Conservation (phyloP, 495 filamentous ascomycete species). For the Talaromyces trachyspermus region DNA sequence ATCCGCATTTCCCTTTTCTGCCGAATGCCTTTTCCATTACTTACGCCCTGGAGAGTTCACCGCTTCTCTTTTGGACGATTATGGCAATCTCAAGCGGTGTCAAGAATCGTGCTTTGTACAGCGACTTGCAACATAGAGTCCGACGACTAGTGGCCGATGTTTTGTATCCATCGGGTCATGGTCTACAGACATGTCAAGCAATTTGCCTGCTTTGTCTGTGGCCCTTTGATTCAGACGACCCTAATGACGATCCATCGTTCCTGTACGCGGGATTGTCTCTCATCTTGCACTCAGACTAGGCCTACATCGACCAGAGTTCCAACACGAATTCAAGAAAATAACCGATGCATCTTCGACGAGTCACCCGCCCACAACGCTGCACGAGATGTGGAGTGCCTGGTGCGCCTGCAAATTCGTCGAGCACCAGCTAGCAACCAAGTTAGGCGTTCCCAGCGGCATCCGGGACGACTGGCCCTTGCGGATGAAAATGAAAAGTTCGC, state of each 20-base stretch:
- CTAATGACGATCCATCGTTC: not conserved
- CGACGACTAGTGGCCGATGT: not conserved
- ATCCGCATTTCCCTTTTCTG: not conserved
- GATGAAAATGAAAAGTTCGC: not conserved
- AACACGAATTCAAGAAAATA: not conserved
- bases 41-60: not conserved
- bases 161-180: not conserved
- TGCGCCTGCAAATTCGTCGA: not conserved
- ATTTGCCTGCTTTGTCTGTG: not conserved
- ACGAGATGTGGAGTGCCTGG: not conserved
- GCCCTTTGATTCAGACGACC: not conserved
- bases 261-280: not conserved
- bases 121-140: not conserved
- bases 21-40: not conserved
- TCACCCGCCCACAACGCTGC: not conserved
- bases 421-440: not conserved
- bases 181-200: not conserved
- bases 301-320: not conserved
- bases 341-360: not conserved
- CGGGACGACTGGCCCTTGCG: not conserved
- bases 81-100: not conserved
- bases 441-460: not conserved
- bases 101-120: not conserved
- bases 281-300: not conserved
- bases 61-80: not conserved